These are phyloP conservation scores for Termitomyces sp. DNA, from an alignment of 1,284 basidiomycete genomes.

Conservation along the genomic window DNA sequence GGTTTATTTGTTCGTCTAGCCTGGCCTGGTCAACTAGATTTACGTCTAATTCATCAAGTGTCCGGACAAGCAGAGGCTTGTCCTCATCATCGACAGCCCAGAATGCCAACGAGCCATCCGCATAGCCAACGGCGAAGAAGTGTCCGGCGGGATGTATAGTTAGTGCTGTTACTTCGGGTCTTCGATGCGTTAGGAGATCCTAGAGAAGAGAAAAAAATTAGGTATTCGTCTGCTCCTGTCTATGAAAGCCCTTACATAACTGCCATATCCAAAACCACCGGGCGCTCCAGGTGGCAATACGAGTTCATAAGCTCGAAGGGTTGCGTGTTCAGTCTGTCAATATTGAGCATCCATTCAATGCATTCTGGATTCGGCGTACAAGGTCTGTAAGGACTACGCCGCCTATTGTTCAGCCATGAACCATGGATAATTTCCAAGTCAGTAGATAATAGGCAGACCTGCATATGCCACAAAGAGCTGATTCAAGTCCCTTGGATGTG, in stretches of 20 bases:
- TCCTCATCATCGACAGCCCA: constrained; percentile 83
- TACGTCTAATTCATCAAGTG: constrained; percentile 54
- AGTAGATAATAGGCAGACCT: constrained; percentile 37
- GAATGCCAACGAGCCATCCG: constrained; percentile 86
- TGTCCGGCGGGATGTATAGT: constrained; percentile 68
- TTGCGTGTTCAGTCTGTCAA: constrained; percentile 51
- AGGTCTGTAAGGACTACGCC: constrained; percentile 74
- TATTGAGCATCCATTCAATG: neutral
- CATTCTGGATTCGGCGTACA: constrained; percentile 32
- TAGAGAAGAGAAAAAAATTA: constrained; percentile 22
- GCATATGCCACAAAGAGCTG: constrained; percentile 79
- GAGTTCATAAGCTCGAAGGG: constrained; percentile 63
- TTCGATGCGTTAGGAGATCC: constrained; percentile 68
- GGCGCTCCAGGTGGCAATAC: constrained; percentile 74
- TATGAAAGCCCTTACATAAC: constrained; percentile 31
- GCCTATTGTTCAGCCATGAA: constrained; percentile 35
- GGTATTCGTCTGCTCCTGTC: neutral
- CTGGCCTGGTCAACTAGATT: constrained; percentile 42
- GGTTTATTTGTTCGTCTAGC: constrained; percentile 38
- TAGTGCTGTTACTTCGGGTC: constrained; percentile 68
- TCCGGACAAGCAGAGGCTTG: constrained; percentile 76
- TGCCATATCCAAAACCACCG: constrained; percentile 64
- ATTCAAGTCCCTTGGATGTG: constrained; percentile 81
- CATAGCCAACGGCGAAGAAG: constrained; percentile 67
- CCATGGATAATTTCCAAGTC: neutral